Base-by-base conservation (phyloP, 371 early-diverging fungal genomes). In the Saksenaea vasiformis region DNA sequence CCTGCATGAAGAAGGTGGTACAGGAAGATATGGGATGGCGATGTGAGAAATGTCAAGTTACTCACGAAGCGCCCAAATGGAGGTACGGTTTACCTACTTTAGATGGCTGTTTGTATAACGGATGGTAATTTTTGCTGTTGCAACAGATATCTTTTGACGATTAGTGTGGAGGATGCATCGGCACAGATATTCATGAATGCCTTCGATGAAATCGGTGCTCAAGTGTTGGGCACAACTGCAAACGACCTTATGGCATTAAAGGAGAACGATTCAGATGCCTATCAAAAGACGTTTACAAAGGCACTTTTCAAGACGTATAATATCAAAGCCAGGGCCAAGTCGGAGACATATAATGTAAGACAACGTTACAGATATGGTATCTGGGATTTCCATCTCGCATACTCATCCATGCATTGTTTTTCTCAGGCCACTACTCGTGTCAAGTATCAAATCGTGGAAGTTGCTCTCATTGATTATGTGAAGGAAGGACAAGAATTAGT, bases 1-100 rank as follows among this genome's bases (percentile, higher is more conserved):
- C 79, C 17, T 98, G 98, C 74, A 91, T 85, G 68, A 98, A 98
- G 79, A 98, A 98, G 86, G 86, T 95, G 39, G 76, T 78, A 15
- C 79, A 87, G 43, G 87, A 88, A 27, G 73, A 61, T 5, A 77
- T 56, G 10, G 79, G 82, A n/a, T 98, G 95, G 96, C 76, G 93
- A 43, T 99, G 99, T 73, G 98, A 97, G 65, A 96, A 94, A 70
- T 98, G 98, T 74, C 79, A 89, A 65, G 81, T 80, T 59, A 65
- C 74, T 1, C 89, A 71, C 65, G 84, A 84, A 2, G 71, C 70
- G 0, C 96, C 96, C 5, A 76, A 85, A 0, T 92, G 93, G 79
- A 77, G 93, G 83, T 87, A 69, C 62, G 60, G n/a, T 47, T 5
- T 47, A 22, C 27, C 22, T 47, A 22, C 5, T 47, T 47, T 8